These are phyloP conservation scores for Rhizomucor pusillus DNA, from an alignment of 371 early-diverging fungal species.

Conservation along the genomic window DNA sequence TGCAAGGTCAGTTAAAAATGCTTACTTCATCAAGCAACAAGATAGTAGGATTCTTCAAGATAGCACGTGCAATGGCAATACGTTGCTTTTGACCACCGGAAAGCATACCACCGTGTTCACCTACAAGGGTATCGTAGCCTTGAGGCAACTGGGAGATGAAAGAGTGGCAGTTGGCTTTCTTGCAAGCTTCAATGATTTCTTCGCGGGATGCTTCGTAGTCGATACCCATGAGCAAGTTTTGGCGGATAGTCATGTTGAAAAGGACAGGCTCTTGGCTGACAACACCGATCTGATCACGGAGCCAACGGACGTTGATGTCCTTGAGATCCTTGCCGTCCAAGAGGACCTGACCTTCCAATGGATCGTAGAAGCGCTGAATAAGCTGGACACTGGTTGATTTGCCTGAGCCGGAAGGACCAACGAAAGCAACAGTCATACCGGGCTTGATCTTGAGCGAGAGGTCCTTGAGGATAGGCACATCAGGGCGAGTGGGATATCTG, in stretches of 20 bases:
- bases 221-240: constrained; percentile 72
- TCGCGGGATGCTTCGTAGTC: constrained; percentile 38
- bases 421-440: constrained; percentile 72
- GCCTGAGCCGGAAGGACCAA: constrained; percentile 82
- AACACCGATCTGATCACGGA: constrained; percentile 77
- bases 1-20: too few relatives aligned
- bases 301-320: constrained; percentile 61
- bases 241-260: constrained; percentile 72
- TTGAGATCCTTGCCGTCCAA: constrained; percentile 69
- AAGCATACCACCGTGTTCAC: constrained; percentile 66
- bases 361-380: constrained; percentile 86
- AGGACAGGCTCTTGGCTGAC: constrained; percentile 86
- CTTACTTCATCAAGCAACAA: constrained; percentile 28
- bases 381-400: constrained; percentile 85
- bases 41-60: constrained; percentile 26
- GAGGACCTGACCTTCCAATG: constrained; percentile 52
- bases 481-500: constrained; percentile 69
- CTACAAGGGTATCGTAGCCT: constrained; percentile 64
- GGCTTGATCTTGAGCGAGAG: constrained; percentile 61
- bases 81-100: constrained; percentile 71
- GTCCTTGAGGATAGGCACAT: constrained; percentile 57
- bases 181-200: constrained; percentile 59
- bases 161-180: constrained; percentile 66
- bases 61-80: constrained; percentile 34
- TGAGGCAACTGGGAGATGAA: constrained; percentile 71